Evolutionary conservation across 176 grass and related monocot species (phyloP), one percentile per base, ranked within the genome.

Genomic region (Oryza meyeriana): DNA sequence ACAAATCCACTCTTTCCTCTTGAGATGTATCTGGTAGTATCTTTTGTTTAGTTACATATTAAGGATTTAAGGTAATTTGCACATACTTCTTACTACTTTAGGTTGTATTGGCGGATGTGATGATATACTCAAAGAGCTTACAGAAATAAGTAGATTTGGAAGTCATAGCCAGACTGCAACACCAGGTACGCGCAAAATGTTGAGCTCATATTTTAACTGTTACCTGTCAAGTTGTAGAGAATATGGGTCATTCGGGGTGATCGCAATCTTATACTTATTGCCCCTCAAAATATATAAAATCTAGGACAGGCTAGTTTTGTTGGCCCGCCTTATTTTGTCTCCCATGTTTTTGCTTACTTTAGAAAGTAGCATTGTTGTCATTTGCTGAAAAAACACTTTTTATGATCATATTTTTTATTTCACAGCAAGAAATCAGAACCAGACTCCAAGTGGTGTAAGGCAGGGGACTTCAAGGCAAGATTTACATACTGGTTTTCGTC

Each of bases 91-190:
- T 76, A 28, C 74, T 72, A 52, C 66, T 26, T 66, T 87, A 98
- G 95, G 95, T 82, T 98, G 95, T 78, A 55, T 94, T 90, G 95
- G 95, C 76, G 92, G 95, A 31, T 98, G 95, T n/a, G 95, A 95
- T 52, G 77, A 85, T 74, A 76, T 89, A 84, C 86, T 98, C 31
- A 93, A 82, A 91, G 95, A 95, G 71, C 86, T 98, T 84, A 90
- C 70, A 45, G 92, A 91, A 79, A 79, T 93, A 78, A 90, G 90
- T 85, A 88, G 95, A 78, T 93, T 88, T 50, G 88, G 88, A 69
- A 71, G 85, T 79, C 88, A 77, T 64, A 90, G 57, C 82, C 85
- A 82, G 74, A 61, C 79, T 85, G 45, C 71, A 77, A 78, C 81
- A 61, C 63, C 92, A 95, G 90, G 95, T 98, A 70, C 28, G 38